phyloP scores from a whole-genome alignment of 140 eudicot genomes.

The Flaveria floridana region DNA sequence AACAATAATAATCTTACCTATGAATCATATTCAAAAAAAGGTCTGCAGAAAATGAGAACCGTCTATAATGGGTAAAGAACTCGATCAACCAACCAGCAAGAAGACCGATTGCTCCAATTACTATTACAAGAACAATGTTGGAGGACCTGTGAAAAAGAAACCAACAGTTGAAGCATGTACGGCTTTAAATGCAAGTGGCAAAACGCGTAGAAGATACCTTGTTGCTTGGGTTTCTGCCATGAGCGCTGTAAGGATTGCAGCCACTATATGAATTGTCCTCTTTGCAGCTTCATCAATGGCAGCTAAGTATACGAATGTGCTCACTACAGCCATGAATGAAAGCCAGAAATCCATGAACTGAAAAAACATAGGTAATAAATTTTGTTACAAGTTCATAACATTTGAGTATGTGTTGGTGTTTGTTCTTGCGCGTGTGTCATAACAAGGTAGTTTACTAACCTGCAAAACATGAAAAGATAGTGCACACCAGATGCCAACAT shows the following conservation, averaged over 20 bases:
- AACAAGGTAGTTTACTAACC: slow-evolving; percentile 33
- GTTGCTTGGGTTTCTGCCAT: slow-evolving; percentile 80
- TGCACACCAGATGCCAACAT: slow-evolving; percentile 90
- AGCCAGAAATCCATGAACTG: slow-evolving; percentile 98
- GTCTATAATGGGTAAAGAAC: slow-evolving; percentile 45
- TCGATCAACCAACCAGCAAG: slow-evolving; percentile 76
- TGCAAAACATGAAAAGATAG: slow-evolving; percentile 62
- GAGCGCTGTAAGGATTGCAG: slow-evolving; percentile 78
- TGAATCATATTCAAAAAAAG: slow-evolving; percentile 38
- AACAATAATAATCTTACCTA: slow-evolving; percentile 40
- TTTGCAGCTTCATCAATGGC: slow-evolving; percentile 66
- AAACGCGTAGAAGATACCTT: slow-evolving; percentile 40
- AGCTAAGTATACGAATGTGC: slow-evolving; percentile 81
- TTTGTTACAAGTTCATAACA: slow-evolving; percentile 13
- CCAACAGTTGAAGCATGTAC: neutral
- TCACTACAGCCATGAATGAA: slow-evolving; percentile 89
- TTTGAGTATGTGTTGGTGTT: neutral
- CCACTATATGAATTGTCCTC: slow-evolving; percentile 74
- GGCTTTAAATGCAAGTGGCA: neutral
- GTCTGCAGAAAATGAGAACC: slow-evolving; percentile 40
- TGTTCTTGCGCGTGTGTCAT: neutral
- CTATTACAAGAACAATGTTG: slow-evolving; percentile 62
- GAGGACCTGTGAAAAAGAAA: slow-evolving; percentile 54
- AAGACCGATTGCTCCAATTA: slow-evolving; percentile 63
- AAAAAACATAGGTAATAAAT: slow-evolving; percentile 1